phyloP scores from a whole-genome alignment of 331 rosid species.

The Malus hybrid region DNA sequence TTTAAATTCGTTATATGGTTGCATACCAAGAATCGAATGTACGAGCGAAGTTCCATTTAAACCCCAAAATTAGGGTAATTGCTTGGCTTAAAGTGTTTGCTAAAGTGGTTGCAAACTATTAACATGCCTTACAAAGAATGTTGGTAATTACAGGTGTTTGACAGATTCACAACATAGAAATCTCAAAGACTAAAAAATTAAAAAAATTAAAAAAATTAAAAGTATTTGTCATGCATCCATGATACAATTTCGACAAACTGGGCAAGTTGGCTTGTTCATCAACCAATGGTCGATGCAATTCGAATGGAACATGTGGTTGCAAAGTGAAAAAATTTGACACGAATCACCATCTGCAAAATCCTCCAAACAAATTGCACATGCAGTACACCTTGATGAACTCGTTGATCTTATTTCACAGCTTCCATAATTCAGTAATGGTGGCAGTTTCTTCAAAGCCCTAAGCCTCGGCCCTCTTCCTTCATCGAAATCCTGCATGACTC shows the following conservation, averaged over 20 bases:
- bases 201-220: neutral
- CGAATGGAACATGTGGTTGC: constrained; percentile 29
- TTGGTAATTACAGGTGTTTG: neutral
- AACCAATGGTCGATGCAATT: constrained; percentile 31
- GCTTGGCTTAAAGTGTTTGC: neutral
- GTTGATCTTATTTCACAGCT: constrained; percentile 6
- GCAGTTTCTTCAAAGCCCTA: constrained; percentile 35
- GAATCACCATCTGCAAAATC: constrained; percentile 20
- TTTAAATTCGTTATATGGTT: too few species aligned
- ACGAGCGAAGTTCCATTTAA: neutral
- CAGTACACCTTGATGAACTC: neutral
- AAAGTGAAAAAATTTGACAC: constrained; percentile 22
- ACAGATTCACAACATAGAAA: neutral
- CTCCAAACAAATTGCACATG: constrained; percentile 26
- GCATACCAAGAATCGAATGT: too few species aligned
- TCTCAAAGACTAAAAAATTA: neutral
- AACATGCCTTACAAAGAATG: neutral
- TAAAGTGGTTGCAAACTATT: neutral
- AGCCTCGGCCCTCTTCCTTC: constrained; percentile 31
- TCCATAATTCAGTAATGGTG: constrained; percentile 36
- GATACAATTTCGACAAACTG: constrained; percentile 25
- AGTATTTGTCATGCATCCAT: neutral
- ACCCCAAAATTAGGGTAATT: neutral
- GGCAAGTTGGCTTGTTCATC: constrained; percentile 24
- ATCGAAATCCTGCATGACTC: constrained; percentile 13